Evolutionary conservation across 2,329 filamentous ascomycete species (phyloP).

Genomic region (Alternaria atra): DNA sequence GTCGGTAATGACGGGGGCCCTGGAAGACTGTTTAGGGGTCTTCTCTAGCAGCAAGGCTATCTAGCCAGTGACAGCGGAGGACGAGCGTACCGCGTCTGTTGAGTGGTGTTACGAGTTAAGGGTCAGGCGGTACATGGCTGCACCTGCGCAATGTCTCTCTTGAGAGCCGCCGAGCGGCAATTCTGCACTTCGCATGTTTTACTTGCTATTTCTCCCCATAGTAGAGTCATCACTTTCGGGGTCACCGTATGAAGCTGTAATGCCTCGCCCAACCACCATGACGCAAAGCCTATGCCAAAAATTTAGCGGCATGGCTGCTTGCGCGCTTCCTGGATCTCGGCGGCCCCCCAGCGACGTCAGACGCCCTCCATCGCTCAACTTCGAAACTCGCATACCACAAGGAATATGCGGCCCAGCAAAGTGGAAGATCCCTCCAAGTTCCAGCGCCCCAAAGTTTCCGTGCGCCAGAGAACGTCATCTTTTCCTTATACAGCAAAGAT

Average conservation of each 20-base stretch:
- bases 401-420: conserved; percentile 18
- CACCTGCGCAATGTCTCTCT: neutral
- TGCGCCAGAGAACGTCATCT: conserved; percentile 30
- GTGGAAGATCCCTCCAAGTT: conserved; percentile 21
- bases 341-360: conserved; percentile 13
- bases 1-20: conserved; percentile 27
- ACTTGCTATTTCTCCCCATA: neutral
- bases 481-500: conserved; percentile 15
- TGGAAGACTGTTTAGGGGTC: conserved; percentile 26
- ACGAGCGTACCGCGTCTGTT: neutral
- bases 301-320: neutral
- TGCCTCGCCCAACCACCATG: conserved; percentile 1
- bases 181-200: neutral
- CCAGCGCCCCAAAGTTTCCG: conserved; percentile 10
- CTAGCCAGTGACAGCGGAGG: conserved; percentile 16
- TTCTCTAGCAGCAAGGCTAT: conserved; percentile 11
- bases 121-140: conserved; percentile 3
- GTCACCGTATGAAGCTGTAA: neutral
- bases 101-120: conserved; percentile 13
- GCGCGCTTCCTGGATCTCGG: neutral
- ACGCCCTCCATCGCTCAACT: neutral
- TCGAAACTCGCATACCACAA: conserved; percentile 14
- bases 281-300: neutral
- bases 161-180: conserved; percentile 10
- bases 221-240: neutral